These are phyloP conservation scores for Fusarium nanum DNA, from an alignment of 2,329 filamentous ascomycete species.

Conservation along the genomic window DNA sequence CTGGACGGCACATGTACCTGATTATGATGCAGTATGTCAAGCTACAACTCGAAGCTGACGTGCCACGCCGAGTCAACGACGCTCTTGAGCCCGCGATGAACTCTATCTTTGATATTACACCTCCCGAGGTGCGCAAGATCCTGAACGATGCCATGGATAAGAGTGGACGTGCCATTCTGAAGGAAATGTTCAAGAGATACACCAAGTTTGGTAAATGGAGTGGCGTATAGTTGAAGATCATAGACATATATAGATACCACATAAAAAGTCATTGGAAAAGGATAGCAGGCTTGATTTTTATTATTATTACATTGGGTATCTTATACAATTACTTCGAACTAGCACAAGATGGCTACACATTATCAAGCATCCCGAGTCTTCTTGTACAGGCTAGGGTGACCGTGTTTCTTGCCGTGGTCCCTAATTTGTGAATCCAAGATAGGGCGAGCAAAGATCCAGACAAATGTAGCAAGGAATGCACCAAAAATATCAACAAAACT, in stretches of 20 bases:
- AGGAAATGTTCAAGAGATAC: constrained; percentile 69
- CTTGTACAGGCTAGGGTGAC: constrained; percentile 65
- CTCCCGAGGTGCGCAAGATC: constrained; percentile 64
- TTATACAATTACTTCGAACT: constrained; percentile 7
- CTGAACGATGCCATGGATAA: constrained; percentile 70
- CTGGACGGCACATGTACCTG: constrained; percentile 71
- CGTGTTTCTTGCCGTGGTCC: constrained; percentile 67
- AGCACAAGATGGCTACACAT: neutral
- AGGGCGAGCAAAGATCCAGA: constrained; percentile 68
- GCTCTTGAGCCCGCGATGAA: constrained; percentile 69
- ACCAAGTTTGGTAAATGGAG: constrained; percentile 73
- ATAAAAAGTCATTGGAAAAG: constrained; percentile 21
- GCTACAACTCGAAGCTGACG: constrained; percentile 67
- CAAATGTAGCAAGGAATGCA: constrained; percentile 63
- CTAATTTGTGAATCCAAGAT: constrained; percentile 69
- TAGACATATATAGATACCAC: constrained; percentile 38
- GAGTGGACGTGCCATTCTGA: constrained; percentile 68
- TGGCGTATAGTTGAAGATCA: constrained; percentile 57
- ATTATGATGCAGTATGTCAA: constrained; percentile 70
- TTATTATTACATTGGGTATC: constrained; percentile 39
- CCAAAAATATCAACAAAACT: constrained; percentile 70
- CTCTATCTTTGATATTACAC: constrained; percentile 69
- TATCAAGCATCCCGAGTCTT: constrained; percentile 41
- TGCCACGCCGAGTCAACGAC: constrained; percentile 64
- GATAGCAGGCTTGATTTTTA: constrained; percentile 12